A percentile compares a stretch with the other conserved stretches of the same genome.
phyloP scores from a whole-genome alignment of 1,139 yeast species.

The Arxiozyma slooffiae region DNA sequence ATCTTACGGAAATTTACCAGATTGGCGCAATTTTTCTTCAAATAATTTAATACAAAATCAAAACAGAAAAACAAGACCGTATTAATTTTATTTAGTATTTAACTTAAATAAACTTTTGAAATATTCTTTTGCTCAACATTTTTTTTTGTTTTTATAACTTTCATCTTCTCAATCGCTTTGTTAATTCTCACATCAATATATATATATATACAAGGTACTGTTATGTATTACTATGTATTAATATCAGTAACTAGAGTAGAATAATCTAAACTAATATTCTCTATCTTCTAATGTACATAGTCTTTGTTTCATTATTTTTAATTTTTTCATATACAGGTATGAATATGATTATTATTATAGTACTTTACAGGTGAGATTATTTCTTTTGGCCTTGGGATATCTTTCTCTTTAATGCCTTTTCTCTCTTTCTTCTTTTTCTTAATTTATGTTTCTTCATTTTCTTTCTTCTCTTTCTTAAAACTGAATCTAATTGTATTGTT shows the following conservation, averaged over 20 bases:
- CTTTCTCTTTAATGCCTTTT: slow-evolving; percentile 29
- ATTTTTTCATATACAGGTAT: neutral
- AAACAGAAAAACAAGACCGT: neutral
- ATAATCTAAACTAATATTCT: too few species aligned
- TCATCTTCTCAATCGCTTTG: too few species aligned
- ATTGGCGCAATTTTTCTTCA: neutral
- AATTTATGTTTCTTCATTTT: slow-evolving; percentile 68
- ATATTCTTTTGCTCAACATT: neutral
- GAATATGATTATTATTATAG: neutral
- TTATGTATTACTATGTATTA: neutral
- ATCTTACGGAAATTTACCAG: neutral
- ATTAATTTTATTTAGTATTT: neutral
- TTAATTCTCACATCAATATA: neutral
- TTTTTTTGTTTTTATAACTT: too few species aligned
- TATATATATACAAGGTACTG: neutral
- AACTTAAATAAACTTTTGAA: neutral
- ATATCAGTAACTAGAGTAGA: neutral
- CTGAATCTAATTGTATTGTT: slow-evolving; percentile 40
- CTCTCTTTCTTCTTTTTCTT: slow-evolving; percentile 56
- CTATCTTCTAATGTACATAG: neutral
- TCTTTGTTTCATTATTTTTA: too few species aligned
- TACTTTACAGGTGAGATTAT: slow-evolving; percentile 3
- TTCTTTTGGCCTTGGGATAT: slow-evolving; percentile 24
- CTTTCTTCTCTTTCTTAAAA: slow-evolving; percentile 56
- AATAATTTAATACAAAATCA: neutral